These are phyloP conservation scores for Leishmania major DNA, from an alignment of 208 protist species.

Conservation along the genomic window DNA sequence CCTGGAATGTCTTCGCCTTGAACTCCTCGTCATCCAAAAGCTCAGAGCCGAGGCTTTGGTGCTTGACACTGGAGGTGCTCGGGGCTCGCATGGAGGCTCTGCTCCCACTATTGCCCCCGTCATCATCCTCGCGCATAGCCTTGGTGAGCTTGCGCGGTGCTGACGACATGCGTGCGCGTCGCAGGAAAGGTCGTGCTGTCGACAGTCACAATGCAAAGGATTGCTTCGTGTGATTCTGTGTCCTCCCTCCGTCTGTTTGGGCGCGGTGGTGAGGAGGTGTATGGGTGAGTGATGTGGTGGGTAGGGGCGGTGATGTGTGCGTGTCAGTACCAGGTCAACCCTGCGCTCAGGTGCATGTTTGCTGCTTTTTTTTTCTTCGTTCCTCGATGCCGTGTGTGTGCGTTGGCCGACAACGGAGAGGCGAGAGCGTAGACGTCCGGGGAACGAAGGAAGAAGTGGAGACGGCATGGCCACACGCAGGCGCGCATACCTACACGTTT, in stretches of 20 bases:
- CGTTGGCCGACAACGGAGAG: neutral
- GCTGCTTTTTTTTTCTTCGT: neutral
- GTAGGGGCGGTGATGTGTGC: neutral
- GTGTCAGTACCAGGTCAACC: neutral
- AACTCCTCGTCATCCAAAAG: conserved; percentile 89
- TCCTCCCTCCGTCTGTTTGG: neutral
- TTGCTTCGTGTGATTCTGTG: neutral
- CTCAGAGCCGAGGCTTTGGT: conserved; percentile 66
- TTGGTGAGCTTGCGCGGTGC: conserved; percentile 34
- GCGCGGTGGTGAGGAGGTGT: neutral
- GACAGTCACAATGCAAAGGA: neutral
- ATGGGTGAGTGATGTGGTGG: neutral
- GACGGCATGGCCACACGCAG: neutral
- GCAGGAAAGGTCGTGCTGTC: neutral
- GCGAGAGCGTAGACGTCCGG: neutral
- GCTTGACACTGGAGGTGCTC: conserved; percentile 5
- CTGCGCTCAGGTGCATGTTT: neutral
- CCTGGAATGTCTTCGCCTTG: conserved; percentile 79
- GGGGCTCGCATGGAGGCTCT: neutral
- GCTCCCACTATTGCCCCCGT: conserved; percentile 18
- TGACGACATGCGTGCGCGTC: conserved; percentile 18
- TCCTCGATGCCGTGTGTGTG: neutral
- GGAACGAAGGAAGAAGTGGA: neutral
- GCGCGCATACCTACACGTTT: neutral
- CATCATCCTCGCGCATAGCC: conserved; percentile 34